Evolutionary conservation across 164 flowering plant species (phyloP), one percentile per base, ranked within the genome.

Genomic region (Cinnamomum micranthum): DNA sequence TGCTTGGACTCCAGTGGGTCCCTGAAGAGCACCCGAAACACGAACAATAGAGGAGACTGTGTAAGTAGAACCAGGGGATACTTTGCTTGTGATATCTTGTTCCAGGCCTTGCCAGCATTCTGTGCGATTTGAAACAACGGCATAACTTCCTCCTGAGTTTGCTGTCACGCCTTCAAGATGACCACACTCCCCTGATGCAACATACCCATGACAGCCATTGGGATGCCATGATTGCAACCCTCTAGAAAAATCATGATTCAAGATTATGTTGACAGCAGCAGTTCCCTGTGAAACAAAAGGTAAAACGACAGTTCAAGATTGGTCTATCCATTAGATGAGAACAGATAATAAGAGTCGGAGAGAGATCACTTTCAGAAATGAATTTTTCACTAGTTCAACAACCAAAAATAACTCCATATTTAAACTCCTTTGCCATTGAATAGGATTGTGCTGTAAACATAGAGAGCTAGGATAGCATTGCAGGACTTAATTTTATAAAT

Each of bases 21-120:
- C 90, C 33, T 85, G 82, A 77, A 55, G 63, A 73, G 85, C 66
- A 41, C 94, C 95, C 0, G 89, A 86, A 5, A 92, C 90, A 69
- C 91, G 87, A 75, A 95, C 96, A 72, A 35, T 68, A 68, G 95
- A 93, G 75, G 88, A 85, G 74, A 95, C 88, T 3, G 70, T 72
- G 72, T 91, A 93, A 31, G 84, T 80, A 51, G 77, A 76, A 73
- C 90, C 89, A 2, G 84, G 83, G 23, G 84, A 85, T 73, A 92
- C 84, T 76, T 80, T 81, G 72, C 62, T 65, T 28, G 97, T 92
- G 74, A 95, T 91, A 81, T 95, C 98, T 78, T 95, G 99, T 68
- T 93, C 97, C 76, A 93, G 82, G 52, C 97, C 94, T 69, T 95
- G 97, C 99, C 99, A 95, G 71, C 81, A 71, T 68, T 90, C 86